A percentile compares a stretch with the other conserved stretches of the same genome.
These are phyloP conservation scores for Populus trichocarpa DNA, from an alignment of 441 rosid genomes.

Conservation along the genomic window DNA sequence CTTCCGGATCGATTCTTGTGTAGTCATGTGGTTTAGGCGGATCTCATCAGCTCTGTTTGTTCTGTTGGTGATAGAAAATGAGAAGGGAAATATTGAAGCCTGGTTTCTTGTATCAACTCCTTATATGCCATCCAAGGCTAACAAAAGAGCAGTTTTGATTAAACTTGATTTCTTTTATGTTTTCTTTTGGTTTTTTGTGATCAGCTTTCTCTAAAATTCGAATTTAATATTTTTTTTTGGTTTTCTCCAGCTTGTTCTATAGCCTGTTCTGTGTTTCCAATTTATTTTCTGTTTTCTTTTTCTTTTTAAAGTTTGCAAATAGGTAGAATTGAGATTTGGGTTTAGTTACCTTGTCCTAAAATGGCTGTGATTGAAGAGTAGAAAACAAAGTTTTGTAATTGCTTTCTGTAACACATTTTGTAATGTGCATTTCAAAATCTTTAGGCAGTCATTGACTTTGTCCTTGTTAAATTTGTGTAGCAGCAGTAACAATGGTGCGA, in stretches of 20 bases:
- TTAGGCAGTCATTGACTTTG: neutral
- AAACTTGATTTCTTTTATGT: neutral
- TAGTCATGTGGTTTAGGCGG: no score
- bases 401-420: no score
- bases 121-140: neutral
- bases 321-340: no score
- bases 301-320: no score
- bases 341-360: neutral
- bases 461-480: neutral
- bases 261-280: no score
- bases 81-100: neutral
- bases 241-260: no score
- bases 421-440: neutral
- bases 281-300: no score
- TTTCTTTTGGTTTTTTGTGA: neutral
- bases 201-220: no score
- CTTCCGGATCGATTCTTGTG: no score
- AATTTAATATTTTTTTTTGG: no score
- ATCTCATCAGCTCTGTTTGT: neutral
- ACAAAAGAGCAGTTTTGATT: no score
- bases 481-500: constrained; percentile 51
- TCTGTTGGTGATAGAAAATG: neutral
- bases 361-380: neutral
- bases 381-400: neutral
- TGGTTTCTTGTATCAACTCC: neutral